These are phyloP conservation scores for Cucumis sativus DNA, from an alignment of 306 rosid species.

Conservation along the genomic window DNA sequence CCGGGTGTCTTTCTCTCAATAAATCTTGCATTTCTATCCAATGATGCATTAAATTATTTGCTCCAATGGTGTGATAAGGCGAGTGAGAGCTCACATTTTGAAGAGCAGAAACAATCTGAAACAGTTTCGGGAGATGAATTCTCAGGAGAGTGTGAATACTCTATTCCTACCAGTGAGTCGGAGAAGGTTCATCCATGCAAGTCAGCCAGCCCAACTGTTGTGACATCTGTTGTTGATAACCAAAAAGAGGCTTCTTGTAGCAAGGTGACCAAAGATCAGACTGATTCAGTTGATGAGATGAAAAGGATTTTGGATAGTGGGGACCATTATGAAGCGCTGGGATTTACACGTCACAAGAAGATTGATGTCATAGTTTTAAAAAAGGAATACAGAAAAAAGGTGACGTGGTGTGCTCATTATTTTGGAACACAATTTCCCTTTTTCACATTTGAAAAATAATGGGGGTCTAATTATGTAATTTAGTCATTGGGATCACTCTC, in stretches of 20 bases:
- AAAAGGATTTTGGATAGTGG: constrained; percentile 52
- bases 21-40: constrained; percentile 83
- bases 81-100: constrained; percentile 59
- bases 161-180: constrained; percentile 47
- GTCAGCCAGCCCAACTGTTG: constrained; percentile 47
- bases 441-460: neutral
- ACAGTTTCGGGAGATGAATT: constrained; percentile 55
- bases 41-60: constrained; percentile 55
- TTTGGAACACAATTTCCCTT: neutral
- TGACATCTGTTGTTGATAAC: constrained; percentile 35
- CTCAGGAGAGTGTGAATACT: constrained; percentile 51
- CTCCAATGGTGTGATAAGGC: constrained; percentile 86
- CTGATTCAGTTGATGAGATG: constrained; percentile 71
- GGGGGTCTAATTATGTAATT: neutral
- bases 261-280: constrained; percentile 43
- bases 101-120: constrained; percentile 69
- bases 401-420: neutral
- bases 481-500: neutral
- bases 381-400: constrained; percentile 86
- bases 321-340: constrained; percentile 85
- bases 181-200: constrained; percentile 68
- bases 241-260: constrained; percentile 40
- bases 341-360: constrained; percentile 60
- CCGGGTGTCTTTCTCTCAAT: constrained; percentile 66
- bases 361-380: constrained; percentile 55